phyloP scores from a whole-genome alignment of 1,284 basidiomycete genomes.

The Rhodofomes roseus region DNA sequence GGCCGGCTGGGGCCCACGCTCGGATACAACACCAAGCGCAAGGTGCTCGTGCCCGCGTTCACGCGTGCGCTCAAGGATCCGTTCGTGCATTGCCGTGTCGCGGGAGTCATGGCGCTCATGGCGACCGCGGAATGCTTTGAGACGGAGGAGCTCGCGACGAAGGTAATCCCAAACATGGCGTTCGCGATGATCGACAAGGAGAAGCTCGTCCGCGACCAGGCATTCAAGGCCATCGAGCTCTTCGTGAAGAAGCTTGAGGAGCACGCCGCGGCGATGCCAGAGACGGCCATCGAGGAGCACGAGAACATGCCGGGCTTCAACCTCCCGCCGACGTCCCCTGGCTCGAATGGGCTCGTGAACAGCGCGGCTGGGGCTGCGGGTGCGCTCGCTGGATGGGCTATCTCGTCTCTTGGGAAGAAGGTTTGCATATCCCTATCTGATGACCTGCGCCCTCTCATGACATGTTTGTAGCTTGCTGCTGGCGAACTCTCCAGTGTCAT shows the following conservation, averaged over 20 bases:
- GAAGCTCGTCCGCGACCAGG: slow-evolving; percentile 84
- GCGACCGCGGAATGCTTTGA: slow-evolving; percentile 92
- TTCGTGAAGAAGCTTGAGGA: slow-evolving; percentile 83
- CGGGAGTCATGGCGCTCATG: slow-evolving; percentile 95
- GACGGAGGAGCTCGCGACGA: slow-evolving; percentile 82
- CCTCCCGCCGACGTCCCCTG: slow-evolving; percentile 29
- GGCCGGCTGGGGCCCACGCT: slow-evolving; percentile 87
- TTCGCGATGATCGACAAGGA: slow-evolving; percentile 85
- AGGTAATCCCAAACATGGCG: slow-evolving; percentile 84
- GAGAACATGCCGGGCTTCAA: slow-evolving; percentile 27
- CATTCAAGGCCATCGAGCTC: slow-evolving; percentile 86
- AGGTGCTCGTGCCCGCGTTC: slow-evolving; percentile 96
- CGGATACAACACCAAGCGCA: slow-evolving; percentile 86
- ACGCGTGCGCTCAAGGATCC: slow-evolving; percentile 86
- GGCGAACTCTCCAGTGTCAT: neutral
- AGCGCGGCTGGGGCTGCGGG: slow-evolving; percentile 88
- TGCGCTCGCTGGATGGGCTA: slow-evolving; percentile 91
- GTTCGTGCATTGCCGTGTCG: slow-evolving; percentile 92
- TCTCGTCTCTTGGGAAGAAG: slow-evolving; percentile 81
- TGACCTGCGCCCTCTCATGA: neutral
- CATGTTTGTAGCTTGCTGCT: neutral
- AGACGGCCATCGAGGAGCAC: slow-evolving; percentile 48
- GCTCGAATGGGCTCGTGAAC: slow-evolving; percentile 59
- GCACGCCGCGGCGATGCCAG: slow-evolving; percentile 79
- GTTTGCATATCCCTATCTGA: slow-evolving; percentile 30